Evolutionary conservation across 345 rosid genomes (phyloP), one percentile per base, ranked within the genome.

Genomic region (Cochlearia excelsa): DNA sequence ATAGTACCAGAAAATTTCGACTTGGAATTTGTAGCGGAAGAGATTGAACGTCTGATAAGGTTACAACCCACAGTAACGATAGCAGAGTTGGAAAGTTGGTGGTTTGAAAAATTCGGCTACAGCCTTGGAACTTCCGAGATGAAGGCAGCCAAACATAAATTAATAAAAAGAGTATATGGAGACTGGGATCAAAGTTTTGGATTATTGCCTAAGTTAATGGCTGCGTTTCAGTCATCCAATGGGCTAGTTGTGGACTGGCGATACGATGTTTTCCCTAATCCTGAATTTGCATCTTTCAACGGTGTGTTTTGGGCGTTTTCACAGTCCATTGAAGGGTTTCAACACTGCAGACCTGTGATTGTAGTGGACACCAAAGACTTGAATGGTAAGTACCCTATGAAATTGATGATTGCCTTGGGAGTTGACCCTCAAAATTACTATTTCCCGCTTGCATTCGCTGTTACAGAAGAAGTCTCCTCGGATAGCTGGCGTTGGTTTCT

Each of bases 401-500:
- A 46, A 29, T 1, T 54, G 33, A 46, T 65, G 55, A 39, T 55
- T 38, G 61, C 69, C 61, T 46, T 27, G 0, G 69, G 54, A 2
- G 0, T 65, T 0, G 47, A 64, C 7, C 54, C 61, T 7, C 9
- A 7, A 2, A 0, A 39, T 1, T 0, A 54, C 0, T 3, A 0
- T 23, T 55, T 47, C 0, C 55, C 49, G 0, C 54, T 65, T 65
- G 69, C 70, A 0, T 65, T 66, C 48, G 57, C 63, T 30, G 23
- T 56, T 1, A 56, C 35, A 1, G 57, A 30, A 7, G 43, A 66
- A 66, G 37, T 41, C 5, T 56, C 70, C 6, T 0, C 4, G 0
- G 44, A 66, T 2, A 47, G 10, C n/a, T 66, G 50, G 57, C 63
- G 51, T 48, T 66, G 63, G 70, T 48, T 66, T 49, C 70, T 66